Evolutionary conservation across 2,329 filamentous ascomycete genomes (phyloP).

Genomic region (Leptographium galeiforme): DNA sequence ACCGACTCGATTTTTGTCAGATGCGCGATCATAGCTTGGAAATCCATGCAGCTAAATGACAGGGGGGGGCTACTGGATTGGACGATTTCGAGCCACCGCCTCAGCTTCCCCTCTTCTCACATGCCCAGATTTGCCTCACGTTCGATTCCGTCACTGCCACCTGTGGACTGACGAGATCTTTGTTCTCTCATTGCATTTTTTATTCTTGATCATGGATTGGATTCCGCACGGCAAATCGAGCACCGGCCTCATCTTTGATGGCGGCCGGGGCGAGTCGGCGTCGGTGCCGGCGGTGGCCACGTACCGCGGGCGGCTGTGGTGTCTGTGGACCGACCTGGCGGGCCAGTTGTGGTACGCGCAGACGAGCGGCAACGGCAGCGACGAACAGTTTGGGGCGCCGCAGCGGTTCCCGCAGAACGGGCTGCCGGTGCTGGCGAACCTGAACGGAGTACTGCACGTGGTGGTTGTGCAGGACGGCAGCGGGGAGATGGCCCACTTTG

Average conservation of each 20-base stretch:
- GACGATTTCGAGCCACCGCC: background rate
- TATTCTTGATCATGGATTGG: slow-evolving; percentile 13
- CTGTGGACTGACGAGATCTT: no score
- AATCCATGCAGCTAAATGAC: background rate
- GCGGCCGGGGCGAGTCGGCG: slow-evolving; percentile 17
- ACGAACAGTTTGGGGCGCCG: slow-evolving; percentile 15
- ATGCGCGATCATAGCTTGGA: background rate
- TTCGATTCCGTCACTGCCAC: no score
- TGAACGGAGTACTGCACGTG: slow-evolving; percentile 21
- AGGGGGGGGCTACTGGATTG: background rate
- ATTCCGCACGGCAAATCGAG: slow-evolving; percentile 17
- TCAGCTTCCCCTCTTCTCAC: background rate
- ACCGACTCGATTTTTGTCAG: background rate
- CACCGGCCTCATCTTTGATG: slow-evolving; percentile 15
- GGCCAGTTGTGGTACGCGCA: slow-evolving; percentile 19
- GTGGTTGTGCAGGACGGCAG: slow-evolving; percentile 16
- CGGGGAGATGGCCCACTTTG: slow-evolving; percentile 18
- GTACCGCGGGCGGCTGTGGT: slow-evolving; percentile 23
- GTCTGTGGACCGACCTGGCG: slow-evolving; percentile 20
- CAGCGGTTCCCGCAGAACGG: slow-evolving; percentile 17
- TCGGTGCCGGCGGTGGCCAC: slow-evolving; percentile 20
- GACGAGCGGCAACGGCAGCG: slow-evolving; percentile 13
- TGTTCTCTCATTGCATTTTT: background rate
- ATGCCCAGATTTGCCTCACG: no score
- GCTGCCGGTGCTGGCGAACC: slow-evolving; percentile 19